Evolutionary conservation across 805 yeast genomes (phyloP).

Genomic region (Cephaloascus albidus): DNA sequence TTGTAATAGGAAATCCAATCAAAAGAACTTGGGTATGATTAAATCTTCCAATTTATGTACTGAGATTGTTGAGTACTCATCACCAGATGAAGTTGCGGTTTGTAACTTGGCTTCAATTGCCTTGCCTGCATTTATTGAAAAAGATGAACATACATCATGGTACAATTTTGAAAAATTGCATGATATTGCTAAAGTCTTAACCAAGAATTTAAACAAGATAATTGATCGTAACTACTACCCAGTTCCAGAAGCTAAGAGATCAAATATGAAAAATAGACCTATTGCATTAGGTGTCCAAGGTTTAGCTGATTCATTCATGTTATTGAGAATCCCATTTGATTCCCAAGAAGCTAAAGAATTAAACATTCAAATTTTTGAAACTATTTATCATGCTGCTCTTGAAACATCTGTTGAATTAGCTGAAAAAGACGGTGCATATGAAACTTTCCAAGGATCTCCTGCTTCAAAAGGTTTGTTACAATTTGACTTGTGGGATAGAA

Average conservation of each 20-base stretch:
- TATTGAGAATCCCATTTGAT: conserved; percentile 78
- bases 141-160: conserved; percentile 34
- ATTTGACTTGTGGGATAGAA: conserved; percentile 77
- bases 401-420: conserved; percentile 87
- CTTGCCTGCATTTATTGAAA: conserved; percentile 65
- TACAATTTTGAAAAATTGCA: conserved; percentile 75
- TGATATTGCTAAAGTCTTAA: conserved; percentile 64
- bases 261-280: conserved; percentile 83
- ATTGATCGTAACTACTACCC: conserved; percentile 88
- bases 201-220: conserved; percentile 69
- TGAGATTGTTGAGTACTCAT: conserved; percentile 87
- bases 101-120: conserved; percentile 92
- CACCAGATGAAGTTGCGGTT: conserved; percentile 90
- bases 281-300: conserved; percentile 99
- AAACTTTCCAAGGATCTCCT: conserved; percentile 76
- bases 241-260: conserved; percentile 58
- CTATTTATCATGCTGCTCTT: conserved; percentile 88
- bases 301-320: conserved; percentile 80
- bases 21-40: conserved; percentile 84
- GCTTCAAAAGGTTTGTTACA: conserved; percentile 80
- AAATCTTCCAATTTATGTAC: conserved; percentile 92
- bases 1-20: conserved; percentile 81
- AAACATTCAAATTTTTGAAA: conserved; percentile 85
- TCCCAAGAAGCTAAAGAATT: conserved; percentile 67
- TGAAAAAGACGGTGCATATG: conserved; percentile 55